Evolutionary conservation across 768 basidiomycete genomes (phyloP).

Genomic region (Rhizopogon salebrosus): DNA sequence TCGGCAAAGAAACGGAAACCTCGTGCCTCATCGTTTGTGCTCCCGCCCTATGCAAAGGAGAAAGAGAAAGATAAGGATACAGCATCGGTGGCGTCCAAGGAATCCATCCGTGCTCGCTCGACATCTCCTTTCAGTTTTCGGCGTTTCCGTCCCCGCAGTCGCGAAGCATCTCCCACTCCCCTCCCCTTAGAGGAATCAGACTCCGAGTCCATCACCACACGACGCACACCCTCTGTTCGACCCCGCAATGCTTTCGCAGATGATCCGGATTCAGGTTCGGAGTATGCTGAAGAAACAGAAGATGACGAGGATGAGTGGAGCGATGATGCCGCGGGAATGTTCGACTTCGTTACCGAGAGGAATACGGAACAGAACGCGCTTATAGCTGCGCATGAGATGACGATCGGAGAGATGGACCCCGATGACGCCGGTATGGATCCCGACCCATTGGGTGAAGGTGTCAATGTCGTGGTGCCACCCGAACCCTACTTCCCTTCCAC

Average conservation of each 20-base stretch:
- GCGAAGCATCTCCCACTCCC: conserved; percentile 52
- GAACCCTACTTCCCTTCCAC: conserved; percentile 80
- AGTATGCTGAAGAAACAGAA: conserved; percentile 44
- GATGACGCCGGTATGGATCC: conserved; percentile 55
- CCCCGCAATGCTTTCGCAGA: conserved; percentile 62
- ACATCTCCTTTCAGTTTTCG: conserved; percentile 78
- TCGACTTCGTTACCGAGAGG: conserved; percentile 78
- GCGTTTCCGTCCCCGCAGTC: conserved; percentile 53
- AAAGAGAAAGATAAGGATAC: conserved; percentile 28
- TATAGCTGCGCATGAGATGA: conserved; percentile 25
- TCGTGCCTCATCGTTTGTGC: conserved; percentile 47
- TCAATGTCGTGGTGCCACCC: conserved; percentile 80
- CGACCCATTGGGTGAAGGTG: conserved; percentile 89
- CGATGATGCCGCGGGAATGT: conserved; percentile 47
- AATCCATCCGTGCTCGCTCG: conserved; percentile 60
- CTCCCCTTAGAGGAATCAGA: conserved; percentile 55
- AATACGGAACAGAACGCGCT: conserved; percentile 86
- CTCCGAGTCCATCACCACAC: conserved; percentile 31
- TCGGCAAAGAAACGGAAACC: conserved; percentile 36
- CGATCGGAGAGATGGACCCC: conserved; percentile 26
- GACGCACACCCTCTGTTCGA: conserved; percentile 36
- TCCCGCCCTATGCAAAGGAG: conserved; percentile 27
- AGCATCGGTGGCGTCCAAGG: conserved; percentile 40
- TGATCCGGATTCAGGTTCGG: conserved; percentile 62
- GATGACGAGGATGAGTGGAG: conserved; percentile 58